Conservation (phyloP, 2,329 filamentous ascomycete genomes). For the Macrophomina tecta region DNA sequence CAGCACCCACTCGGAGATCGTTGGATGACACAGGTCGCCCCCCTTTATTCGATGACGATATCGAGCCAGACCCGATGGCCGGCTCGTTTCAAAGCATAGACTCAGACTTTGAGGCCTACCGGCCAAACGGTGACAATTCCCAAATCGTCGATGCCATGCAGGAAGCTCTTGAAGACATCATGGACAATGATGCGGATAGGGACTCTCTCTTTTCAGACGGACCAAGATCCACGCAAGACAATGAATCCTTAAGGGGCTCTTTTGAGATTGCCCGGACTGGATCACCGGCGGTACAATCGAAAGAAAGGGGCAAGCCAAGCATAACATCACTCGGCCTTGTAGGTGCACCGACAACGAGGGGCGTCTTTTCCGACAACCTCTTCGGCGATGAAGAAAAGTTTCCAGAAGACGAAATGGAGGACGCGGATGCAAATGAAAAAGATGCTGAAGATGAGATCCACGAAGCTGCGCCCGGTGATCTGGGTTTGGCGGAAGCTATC, state of each 20-base stretch:
- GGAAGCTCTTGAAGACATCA: constrained; percentile 87
- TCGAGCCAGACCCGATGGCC: constrained; percentile 73
- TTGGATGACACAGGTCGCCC: constrained; percentile 68
- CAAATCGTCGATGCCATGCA: constrained; percentile 92
- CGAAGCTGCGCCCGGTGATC: constrained; percentile 90
- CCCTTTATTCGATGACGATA: constrained; percentile 82
- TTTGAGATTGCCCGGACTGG: constrained; percentile 61
- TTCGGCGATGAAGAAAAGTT: constrained; percentile 89
- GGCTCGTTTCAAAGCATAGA: constrained; percentile 82
- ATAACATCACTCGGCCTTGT: constrained; percentile 91
- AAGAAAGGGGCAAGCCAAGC: constrained; percentile 72
- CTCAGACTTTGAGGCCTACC: constrained; percentile 64
- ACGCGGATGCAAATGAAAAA: constrained; percentile 65
- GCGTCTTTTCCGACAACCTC: constrained; percentile 91
- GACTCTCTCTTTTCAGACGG: constrained; percentile 71
- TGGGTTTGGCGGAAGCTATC: constrained; percentile 92
- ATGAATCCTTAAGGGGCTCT: constrained; percentile 67
- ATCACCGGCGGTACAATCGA: constrained; percentile 51
- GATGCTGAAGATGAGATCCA: constrained; percentile 83
- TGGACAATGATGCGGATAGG: constrained; percentile 74
- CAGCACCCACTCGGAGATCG: constrained; percentile 65
- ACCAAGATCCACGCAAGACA: constrained; percentile 60
- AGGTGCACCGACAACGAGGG: constrained; percentile 82
- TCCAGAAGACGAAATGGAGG: constrained; percentile 83
- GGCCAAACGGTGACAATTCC: constrained; percentile 66